Evolutionary conservation across 2,329 filamentous ascomycete genomes (phyloP), one percentile per base, ranked within the genome.

Genomic region (Ascosphaera aggregata): DNA sequence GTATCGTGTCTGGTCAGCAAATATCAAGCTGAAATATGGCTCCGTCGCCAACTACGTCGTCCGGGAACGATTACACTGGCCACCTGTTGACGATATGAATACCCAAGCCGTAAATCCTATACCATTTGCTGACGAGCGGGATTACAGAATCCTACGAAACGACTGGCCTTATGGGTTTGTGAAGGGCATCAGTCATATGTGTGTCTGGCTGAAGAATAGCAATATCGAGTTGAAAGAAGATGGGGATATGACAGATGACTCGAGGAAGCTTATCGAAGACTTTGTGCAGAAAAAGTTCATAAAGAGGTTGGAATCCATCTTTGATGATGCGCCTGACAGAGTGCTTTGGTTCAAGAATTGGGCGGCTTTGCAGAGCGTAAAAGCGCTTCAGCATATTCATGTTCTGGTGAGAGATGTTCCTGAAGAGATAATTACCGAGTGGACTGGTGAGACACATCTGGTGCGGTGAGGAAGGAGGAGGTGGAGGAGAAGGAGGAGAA

Each of bases 281-380:
- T 70, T 69, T 51, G 61, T 70, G 30, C 48, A 57, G 39, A 53
- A 46, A 18, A 64, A 55, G 18, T 73, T 74, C 50, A 56, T 66
- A 9, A 47, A 48, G 9, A 55, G 58, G 32, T 49, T 66, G 46
- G 32, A 59, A 61, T 43, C 44, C 46, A 24, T 54, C 48, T 31
- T 41, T 48, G 30, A 51, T 48, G 44, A 47, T 36, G 57, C 54
- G 36, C 44, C 48, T 17, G 60, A 61, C 16, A 62, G 63, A 45
- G 64, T 75, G 18, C 49, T 70, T 41, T 76, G 71, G 71, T 76
- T 75, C 49, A 74, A 73, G 60, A 76, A 75, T 46, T 72, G 68
- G 60, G 65, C 64, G 7, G 62, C 61, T 30, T 47, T 74, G 52
- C 71, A 75, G 53, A 73, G 68, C 46, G 69, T 76, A 36, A 56